These are phyloP conservation scores for Cyclostephanos invisitatus DNA, from an alignment of 108 stramenopile genomes.

Conservation along the genomic window DNA sequence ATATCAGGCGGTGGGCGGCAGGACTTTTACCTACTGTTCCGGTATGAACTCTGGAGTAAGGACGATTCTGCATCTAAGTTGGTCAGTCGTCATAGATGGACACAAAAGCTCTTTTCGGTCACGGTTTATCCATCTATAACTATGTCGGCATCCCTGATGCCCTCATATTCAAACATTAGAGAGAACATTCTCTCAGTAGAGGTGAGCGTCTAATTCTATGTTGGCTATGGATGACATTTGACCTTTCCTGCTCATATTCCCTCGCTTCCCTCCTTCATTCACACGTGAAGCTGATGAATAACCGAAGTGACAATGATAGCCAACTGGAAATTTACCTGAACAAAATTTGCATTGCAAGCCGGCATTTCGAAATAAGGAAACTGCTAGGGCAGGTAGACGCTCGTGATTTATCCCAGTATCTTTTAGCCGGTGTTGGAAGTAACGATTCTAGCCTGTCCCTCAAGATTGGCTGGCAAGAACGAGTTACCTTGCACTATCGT, in stretches of 20 bases:
- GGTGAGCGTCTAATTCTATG: constrained; percentile 34
- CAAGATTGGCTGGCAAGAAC: constrained; percentile 79
- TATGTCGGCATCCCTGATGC: constrained; percentile 63
- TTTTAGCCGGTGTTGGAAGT: constrained; percentile 16
- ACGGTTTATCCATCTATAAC: constrained; percentile 78
- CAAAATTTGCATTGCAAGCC: constrained; percentile 71
- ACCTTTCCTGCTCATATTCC: constrained; percentile 3
- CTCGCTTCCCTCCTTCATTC: neutral
- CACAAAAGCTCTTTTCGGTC: constrained; percentile 71
- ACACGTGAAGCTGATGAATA: constrained; percentile 58
- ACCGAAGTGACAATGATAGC: constrained; percentile 73
- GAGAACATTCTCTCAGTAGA: constrained; percentile 79
- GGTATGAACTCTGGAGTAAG: constrained; percentile 63
- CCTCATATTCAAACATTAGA: constrained; percentile 57
- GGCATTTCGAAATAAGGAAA: constrained; percentile 60
- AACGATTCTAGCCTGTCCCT: constrained; percentile 29
- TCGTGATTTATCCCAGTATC: constrained; percentile 10
- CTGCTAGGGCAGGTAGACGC: constrained; percentile 59
- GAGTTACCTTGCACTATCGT: constrained; percentile 69
- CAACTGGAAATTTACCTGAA: constrained; percentile 60
- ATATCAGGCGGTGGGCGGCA: constrained; percentile 69
- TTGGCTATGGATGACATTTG: neutral
- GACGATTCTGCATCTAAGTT: constrained; percentile 8
- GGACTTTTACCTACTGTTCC: constrained; percentile 81
- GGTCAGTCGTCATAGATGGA: constrained; percentile 53